phyloP scores from a whole-genome alignment of 1,284 basidiomycete genomes.

The Trichosporon ovoides region DNA sequence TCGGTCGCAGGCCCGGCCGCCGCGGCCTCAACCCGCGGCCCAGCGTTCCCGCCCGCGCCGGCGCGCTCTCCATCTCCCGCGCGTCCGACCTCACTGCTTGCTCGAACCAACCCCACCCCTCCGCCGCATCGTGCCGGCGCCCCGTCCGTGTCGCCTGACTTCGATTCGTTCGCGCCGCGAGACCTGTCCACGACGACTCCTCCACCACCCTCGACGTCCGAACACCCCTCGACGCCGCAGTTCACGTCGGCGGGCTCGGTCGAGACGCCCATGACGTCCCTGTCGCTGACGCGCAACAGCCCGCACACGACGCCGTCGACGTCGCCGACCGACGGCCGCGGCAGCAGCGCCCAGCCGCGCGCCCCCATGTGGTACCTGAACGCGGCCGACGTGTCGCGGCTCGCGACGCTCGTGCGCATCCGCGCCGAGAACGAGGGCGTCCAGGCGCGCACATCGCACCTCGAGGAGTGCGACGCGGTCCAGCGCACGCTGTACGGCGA shows the following conservation, averaged over 20 bases:
- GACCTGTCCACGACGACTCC: neutral
- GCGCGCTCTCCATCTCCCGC: constrained; percentile 13
- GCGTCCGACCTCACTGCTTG: neutral
- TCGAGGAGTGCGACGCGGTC: constrained; percentile 55
- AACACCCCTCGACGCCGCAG: neutral
- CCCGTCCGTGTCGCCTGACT: neutral
- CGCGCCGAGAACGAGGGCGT: constrained; percentile 24
- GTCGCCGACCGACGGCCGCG: neutral
- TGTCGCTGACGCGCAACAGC: constrained; percentile 1
- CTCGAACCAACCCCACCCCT: constrained; percentile 16
- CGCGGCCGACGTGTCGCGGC: constrained; percentile 43
- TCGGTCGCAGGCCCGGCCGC: constrained; percentile 1
- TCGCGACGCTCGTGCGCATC: constrained; percentile 36
- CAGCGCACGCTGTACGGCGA: constrained; percentile 69
- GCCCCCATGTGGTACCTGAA: constrained; percentile 45
- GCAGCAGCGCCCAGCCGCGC: neutral
- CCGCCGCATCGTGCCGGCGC: constrained; percentile 12
- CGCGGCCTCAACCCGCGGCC: neutral
- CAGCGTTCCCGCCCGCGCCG: constrained; percentile 5
- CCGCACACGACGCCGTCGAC: constrained; percentile 2
- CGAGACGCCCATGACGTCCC: neutral
- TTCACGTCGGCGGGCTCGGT: constrained; percentile 3
- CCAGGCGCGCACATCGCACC: constrained; percentile 15
- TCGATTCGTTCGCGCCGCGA: neutral
- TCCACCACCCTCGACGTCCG: neutral